phyloP scores from a whole-genome alignment of 179 eudicot genomes.

The Dionaea muscipula region DNA sequence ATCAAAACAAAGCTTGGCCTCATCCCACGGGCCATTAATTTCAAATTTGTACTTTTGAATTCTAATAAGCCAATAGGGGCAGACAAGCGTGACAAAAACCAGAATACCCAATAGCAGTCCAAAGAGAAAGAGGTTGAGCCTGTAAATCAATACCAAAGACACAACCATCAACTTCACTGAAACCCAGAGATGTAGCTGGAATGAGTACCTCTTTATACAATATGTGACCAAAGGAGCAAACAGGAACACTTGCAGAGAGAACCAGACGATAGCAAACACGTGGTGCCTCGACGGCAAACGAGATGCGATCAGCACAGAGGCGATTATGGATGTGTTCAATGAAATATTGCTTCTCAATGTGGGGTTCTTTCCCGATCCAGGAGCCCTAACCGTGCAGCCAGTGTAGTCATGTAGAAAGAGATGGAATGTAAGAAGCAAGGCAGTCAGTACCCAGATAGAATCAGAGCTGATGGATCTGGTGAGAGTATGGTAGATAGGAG shows the following conservation, averaged over 20 bases:
- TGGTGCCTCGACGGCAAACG: slow-evolving; percentile 79
- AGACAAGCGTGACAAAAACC: slow-evolving; percentile 56
- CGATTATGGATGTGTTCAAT: slow-evolving; percentile 74
- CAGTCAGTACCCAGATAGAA: slow-evolving; percentile 66
- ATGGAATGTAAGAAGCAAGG: slow-evolving; percentile 60
- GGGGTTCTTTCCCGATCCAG: slow-evolving; percentile 46
- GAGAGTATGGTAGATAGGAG: slow-evolving; percentile 81
- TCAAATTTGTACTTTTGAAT: slow-evolving; percentile 88
- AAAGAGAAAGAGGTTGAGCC: slow-evolving; percentile 47
- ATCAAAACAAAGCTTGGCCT: slow-evolving; percentile 86
- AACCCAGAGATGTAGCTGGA: slow-evolving; percentile 48
- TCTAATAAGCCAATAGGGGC: slow-evolving; percentile 90
- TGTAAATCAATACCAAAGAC: slow-evolving; percentile 41
- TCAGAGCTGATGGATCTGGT: slow-evolving; percentile 80
- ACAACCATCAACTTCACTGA: slow-evolving; percentile 49
- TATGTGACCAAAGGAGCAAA: slow-evolving; percentile 70
- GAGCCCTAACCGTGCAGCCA: slow-evolving; percentile 61
- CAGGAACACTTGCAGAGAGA: slow-evolving; percentile 83
- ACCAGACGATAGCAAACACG: slow-evolving; percentile 67
- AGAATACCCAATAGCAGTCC: slow-evolving; percentile 42
- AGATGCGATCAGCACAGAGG: slow-evolving; percentile 88
- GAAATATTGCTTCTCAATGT: slow-evolving; percentile 58
- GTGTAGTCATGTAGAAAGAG: slow-evolving; percentile 79
- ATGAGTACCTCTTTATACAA: slow-evolving; percentile 66
- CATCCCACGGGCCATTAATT: slow-evolving; percentile 96